These are phyloP conservation scores for Irpex sp. DNA, from an alignment of 1,284 basidiomycete genomes.

Conservation along the genomic window DNA sequence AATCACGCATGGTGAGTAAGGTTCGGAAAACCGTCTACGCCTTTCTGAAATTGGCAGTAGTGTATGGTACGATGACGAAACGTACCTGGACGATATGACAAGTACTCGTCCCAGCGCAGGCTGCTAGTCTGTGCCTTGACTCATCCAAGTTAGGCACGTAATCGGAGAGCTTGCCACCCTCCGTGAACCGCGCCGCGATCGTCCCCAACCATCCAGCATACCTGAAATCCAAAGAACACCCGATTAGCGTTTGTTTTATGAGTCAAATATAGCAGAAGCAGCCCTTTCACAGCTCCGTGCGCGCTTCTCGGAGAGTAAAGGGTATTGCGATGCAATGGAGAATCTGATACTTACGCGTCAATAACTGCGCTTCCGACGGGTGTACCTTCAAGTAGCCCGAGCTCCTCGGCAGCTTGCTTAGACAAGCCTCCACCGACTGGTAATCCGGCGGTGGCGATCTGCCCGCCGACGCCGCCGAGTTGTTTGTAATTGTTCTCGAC, in stretches of 20 bases:
- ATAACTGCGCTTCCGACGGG: slow-evolving; percentile 93
- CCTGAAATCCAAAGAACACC: slow-evolving; percentile 30
- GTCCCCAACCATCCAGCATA: slow-evolving; percentile 99
- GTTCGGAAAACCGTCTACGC: background rate
- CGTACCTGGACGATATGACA: slow-evolving; percentile 87
- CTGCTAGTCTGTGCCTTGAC: slow-evolving; percentile 80
- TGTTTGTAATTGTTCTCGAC: slow-evolving; percentile 67
- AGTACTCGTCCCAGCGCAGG: slow-evolving; percentile 93
- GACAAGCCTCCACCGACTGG: slow-evolving; percentile 86
- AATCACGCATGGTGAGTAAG: background rate
- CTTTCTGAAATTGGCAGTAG: background rate
- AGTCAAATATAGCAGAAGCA: too few relatives aligned
- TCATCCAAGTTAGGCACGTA: slow-evolving; percentile 60
- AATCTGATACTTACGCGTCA: slow-evolving; percentile 65
- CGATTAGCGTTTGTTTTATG: background rate
- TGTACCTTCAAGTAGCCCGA: slow-evolving; percentile 85
- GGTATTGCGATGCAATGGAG: background rate
- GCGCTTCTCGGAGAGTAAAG: background rate
- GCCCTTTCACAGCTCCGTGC: background rate
- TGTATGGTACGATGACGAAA: slow-evolving; percentile 1
- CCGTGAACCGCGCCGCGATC: slow-evolving; percentile 74
- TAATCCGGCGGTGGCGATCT: slow-evolving; percentile 86
- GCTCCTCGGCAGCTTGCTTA: slow-evolving; percentile 73
- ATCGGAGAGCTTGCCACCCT: slow-evolving; percentile 46
- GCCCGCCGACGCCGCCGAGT: slow-evolving; percentile 63